phyloP scores from a whole-genome alignment of 1,284 basidiomycete species.

The Cryptococcus neoformans region DNA sequence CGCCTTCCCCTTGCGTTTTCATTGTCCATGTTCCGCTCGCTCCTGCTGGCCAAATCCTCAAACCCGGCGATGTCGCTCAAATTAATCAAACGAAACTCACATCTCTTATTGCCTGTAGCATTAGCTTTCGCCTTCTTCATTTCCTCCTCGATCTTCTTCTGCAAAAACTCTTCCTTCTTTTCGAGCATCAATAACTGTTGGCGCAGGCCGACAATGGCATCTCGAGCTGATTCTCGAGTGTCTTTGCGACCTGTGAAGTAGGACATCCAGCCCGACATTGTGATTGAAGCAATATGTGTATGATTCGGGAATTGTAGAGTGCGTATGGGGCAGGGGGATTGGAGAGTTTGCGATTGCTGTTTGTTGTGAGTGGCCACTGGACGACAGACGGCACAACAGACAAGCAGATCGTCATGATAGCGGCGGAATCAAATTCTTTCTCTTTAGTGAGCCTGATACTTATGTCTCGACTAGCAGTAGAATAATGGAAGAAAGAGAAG shows the following conservation, averaged over 20 bases:
- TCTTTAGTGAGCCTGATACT: background rate
- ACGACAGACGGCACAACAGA: background rate
- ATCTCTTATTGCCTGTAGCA: slow-evolving; percentile 88
- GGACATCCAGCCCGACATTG: slow-evolving; percentile 85
- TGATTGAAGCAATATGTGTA: slow-evolving; percentile 30
- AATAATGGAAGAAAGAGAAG: no score
- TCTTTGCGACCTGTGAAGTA: slow-evolving; percentile 63
- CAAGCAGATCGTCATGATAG: background rate
- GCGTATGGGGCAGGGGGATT: background rate
- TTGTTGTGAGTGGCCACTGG: background rate
- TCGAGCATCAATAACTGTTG: slow-evolving; percentile 93
- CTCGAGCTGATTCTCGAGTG: slow-evolving; percentile 71
- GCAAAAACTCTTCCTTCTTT: slow-evolving; percentile 98
- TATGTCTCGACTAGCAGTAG: no score
- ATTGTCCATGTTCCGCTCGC: background rate
- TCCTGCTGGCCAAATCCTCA: background rate
- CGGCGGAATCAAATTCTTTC: background rate
- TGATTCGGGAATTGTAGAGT: background rate
- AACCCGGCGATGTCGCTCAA: background rate
- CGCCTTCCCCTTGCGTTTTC: background rate
- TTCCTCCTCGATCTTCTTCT: slow-evolving; percentile 97
- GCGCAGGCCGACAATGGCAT: slow-evolving; percentile 81
- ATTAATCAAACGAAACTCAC: slow-evolving; percentile 55
- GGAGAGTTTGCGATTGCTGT: background rate
- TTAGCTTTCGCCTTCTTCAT: slow-evolving; percentile 87